Base-by-base conservation (phyloP, 345 rosid genomes). In the Corchorus olitorius region DNA sequence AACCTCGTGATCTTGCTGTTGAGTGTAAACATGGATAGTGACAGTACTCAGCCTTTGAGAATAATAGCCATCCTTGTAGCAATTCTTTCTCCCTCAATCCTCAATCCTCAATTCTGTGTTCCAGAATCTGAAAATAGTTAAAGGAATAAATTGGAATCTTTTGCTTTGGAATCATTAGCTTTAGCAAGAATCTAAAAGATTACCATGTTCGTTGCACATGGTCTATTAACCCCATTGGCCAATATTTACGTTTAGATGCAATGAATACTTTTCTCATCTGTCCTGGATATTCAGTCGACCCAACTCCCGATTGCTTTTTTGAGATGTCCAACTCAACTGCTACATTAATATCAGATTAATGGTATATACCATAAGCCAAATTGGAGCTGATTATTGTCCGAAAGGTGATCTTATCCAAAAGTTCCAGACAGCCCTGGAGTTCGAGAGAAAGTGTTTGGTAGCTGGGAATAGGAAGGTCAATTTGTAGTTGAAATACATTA, bases 11-110 rank as follows among this genome's bases (percentile, higher is more conserved):
- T 20, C 8, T 56, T 37, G 75, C 55, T 72, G 20, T 70, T 34
- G 45, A 61, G 62, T 73, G 73, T 75, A 9, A 72, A 81, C 74
- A 20, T 63, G 54, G 50, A 68, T 10, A 27, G 73, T 63, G 74
- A 79, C 59, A 15, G 56, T 1, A 0, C 27, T 61, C 19, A 58
- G 70, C 71, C 71, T 65, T 27, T 27, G 27, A 33, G 59, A 80
- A 80, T 80, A 76, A 80, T 72, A 7, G 20, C 54, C 54, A 16
- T 79, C 54, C 62, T 64, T 46, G 65, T 27, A 27, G 27, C 68
- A 61, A 64, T 52, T 62, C 55, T 16, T 27, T 3, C 1, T 39
- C 6, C 27, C 27, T 27, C 27, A 27, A 27, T 27, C 27, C 27
- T 39, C 43, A 39, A 39, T 39, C 58, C 13, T 2, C 39, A 54